These are phyloP conservation scores for Candida piceae DNA, from an alignment of 805 yeast species.

Conservation along the genomic window DNA sequence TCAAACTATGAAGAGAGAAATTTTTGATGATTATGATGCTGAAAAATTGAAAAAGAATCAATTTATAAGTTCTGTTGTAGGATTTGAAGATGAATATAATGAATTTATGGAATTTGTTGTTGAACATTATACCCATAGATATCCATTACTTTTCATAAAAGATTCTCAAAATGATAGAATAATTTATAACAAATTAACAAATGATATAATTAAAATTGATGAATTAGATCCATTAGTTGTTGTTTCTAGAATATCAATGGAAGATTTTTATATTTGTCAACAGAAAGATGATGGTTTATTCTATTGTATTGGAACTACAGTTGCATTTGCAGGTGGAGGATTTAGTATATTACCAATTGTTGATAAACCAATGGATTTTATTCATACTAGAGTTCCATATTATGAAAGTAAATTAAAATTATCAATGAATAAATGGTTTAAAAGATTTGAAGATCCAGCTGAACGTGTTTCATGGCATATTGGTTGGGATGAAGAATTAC, in stretches of 20 bases:
- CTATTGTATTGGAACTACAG: conserved; percentile 47
- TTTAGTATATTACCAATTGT: conserved; percentile 34
- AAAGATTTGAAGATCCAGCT: conserved; percentile 37
- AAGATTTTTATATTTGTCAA: conserved; percentile 41
- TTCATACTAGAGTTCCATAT: conserved; percentile 45
- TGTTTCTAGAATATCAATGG: conserved; percentile 44
- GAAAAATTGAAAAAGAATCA: conserved; percentile 29
- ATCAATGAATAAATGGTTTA: conserved; percentile 50
- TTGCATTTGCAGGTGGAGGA: conserved; percentile 49
- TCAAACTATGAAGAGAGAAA: conserved; percentile 35
- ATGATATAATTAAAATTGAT: conserved; percentile 40
- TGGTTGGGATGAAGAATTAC: conserved; percentile 41
- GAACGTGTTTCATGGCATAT: conserved; percentile 49
- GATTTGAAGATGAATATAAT: conserved; percentile 31
- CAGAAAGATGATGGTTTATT: conserved; percentile 32
- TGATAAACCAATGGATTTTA: conserved; percentile 36
- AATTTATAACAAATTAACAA: conserved; percentile 37
- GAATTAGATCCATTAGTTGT: conserved; percentile 40
- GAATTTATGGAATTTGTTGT: conserved; percentile 41
- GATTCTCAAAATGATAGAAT: conserved; percentile 27
- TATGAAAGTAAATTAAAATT: conserved; percentile 40
- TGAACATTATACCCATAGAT: conserved; percentile 38
- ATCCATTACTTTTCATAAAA: conserved; percentile 35
- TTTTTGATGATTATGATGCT: conserved; percentile 36
- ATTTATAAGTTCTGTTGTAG: conserved; percentile 36